Evolutionary conservation across 306 rosid genomes (phyloP).

Genomic region (Lathyrus sativus): DNA sequence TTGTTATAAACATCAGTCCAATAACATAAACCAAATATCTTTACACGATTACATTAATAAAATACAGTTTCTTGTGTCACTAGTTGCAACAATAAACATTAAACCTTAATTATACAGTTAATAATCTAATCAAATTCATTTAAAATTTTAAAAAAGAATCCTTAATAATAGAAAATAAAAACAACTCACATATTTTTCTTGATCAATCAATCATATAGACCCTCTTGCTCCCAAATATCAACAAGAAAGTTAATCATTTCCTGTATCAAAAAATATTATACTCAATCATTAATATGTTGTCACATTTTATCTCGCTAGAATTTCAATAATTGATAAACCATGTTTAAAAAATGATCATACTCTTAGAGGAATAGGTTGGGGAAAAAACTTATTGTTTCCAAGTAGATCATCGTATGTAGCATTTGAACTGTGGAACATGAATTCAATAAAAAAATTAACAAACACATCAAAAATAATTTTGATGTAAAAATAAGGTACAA

Average conservation of each 20-base stretch:
- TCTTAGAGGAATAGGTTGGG: constrained; percentile 65
- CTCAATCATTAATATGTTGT: constrained; percentile 24
- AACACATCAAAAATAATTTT: neutral
- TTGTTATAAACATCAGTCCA: too few species aligned
- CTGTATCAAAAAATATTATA: constrained; percentile 48
- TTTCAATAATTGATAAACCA: constrained; percentile 5
- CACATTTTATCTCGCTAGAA: constrained; percentile 9
- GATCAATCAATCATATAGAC: constrained; percentile 65
- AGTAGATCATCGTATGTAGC: constrained; percentile 75
- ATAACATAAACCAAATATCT: too few species aligned
- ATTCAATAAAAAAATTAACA: constrained; percentile 27
- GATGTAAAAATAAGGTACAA: neutral
- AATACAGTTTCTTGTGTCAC: neutral
- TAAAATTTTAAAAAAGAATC: neutral
- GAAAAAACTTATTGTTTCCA: constrained; percentile 65
- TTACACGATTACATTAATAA: too few species aligned
- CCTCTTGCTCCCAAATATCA: constrained; percentile 83
- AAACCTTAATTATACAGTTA: constrained; percentile 8
- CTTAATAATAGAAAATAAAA: too few species aligned
- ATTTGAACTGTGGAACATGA: constrained; percentile 57
- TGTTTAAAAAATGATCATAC: constrained; percentile 56
- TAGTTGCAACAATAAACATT: neutral
- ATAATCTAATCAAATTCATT: constrained; percentile 8
- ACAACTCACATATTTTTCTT: neutral
- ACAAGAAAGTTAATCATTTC: constrained; percentile 85